Conservation (phyloP, 805 yeast species). For the Maudiozyma barnettii region DNA sequence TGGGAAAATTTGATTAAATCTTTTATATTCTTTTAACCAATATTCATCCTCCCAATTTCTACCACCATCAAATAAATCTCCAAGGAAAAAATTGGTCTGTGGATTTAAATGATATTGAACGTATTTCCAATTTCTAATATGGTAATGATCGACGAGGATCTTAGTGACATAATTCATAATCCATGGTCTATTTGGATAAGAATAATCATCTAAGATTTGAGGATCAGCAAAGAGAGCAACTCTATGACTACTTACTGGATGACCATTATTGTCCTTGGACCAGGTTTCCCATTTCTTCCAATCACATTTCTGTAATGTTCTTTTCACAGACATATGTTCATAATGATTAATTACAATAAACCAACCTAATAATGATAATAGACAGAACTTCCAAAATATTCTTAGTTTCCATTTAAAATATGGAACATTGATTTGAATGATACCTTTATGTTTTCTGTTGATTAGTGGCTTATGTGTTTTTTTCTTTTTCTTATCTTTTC, state of each 20-base stretch:
- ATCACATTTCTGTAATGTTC: conserved; percentile 38
- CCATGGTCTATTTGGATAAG: conserved; percentile 66
- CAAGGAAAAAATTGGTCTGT: conserved; percentile 67
- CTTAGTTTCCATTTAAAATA: conserved; percentile 1
- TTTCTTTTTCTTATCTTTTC: conserved; percentile 1
- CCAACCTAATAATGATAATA: conserved; percentile 34
- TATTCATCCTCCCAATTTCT: conserved; percentile 66
- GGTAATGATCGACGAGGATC: conserved; percentile 64
- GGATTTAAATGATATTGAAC: conserved; percentile 56
- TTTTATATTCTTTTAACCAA: conserved; percentile 61
- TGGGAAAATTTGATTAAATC: conserved; percentile 65
- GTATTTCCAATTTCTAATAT: conserved; percentile 61
- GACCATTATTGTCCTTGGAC: conserved; percentile 21
- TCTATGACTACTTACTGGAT: conserved; percentile 33
- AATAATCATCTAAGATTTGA: conserved; percentile 79
- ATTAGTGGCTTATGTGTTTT: neutral
- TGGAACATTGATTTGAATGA: conserved; percentile 1
- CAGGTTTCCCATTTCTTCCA: conserved; percentile 68
- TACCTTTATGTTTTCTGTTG: neutral
- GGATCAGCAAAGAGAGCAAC: conserved; percentile 82
- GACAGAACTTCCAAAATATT: conserved; percentile 20
- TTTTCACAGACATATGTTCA: conserved; percentile 43
- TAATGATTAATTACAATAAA: conserved; percentile 37
- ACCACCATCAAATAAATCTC: conserved; percentile 94
- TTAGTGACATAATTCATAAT: conserved; percentile 46